Evolutionary conservation across 371 early-diverging fungal species (phyloP).

Genomic region (Mucor circinelloides): DNA sequence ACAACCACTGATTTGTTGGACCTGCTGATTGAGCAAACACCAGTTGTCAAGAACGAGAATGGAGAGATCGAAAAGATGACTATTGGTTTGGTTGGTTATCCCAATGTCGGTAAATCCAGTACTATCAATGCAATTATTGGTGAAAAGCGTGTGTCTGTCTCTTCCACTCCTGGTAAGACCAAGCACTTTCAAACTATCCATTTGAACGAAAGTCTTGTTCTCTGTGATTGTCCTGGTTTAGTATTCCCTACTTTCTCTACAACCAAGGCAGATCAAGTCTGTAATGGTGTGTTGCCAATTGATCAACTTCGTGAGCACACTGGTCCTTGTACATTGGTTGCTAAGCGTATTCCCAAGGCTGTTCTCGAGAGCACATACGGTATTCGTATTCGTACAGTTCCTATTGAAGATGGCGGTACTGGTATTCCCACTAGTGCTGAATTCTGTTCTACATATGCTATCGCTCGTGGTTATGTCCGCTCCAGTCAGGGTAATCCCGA

Average conservation of each 20-base stretch:
- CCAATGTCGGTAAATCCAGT: slow-evolving; percentile 99
- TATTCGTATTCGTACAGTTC: slow-evolving; percentile 78
- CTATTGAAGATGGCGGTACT: slow-evolving; percentile 80
- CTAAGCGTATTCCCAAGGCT: slow-evolving; percentile 85
- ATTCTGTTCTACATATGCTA: slow-evolving; percentile 77
- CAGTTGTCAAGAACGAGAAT: slow-evolving; percentile 23
- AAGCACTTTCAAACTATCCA: slow-evolving; percentile 98
- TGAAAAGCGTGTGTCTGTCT: slow-evolving; percentile 94
- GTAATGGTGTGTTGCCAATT: slow-evolving; percentile 98
- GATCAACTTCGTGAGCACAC: slow-evolving; percentile 97
- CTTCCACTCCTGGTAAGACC: slow-evolving; percentile 99
- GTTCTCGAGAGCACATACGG: slow-evolving; percentile 94
- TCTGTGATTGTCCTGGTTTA: slow-evolving; percentile 99
- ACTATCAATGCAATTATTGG: slow-evolving; percentile 98
- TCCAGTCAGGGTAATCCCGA: slow-evolving; percentile 96
- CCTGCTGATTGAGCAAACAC: slow-evolving; percentile 45
- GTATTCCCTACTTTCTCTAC: slow-evolving; percentile 99
- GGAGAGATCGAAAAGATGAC: slow-evolving; percentile 60
- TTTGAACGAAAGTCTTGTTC: slow-evolving; percentile 77
- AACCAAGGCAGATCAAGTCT: slow-evolving; percentile 97
- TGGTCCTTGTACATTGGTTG: slow-evolving; percentile 85
- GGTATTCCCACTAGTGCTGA: slow-evolving; percentile 86
- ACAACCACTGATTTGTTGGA: slow-evolving; percentile 52
- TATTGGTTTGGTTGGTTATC: slow-evolving; percentile 99
- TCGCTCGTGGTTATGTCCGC: slow-evolving; percentile 90